Conservation (phyloP, 2,329 filamentous ascomycete species). For the Pestalotiopsis sp. region DNA sequence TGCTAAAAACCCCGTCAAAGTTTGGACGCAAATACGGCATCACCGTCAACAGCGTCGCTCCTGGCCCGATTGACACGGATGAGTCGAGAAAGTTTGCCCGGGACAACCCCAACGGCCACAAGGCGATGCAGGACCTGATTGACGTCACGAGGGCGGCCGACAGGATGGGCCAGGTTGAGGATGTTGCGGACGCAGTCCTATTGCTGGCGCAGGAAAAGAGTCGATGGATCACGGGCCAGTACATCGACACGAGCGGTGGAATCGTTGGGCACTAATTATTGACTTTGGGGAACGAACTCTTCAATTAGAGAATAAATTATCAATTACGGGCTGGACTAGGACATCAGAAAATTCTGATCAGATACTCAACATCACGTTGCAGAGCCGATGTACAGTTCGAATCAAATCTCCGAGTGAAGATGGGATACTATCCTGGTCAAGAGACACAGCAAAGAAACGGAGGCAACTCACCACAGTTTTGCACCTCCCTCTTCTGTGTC, state of each 20-base stretch:
- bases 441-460: neutral
- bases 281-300: neutral
- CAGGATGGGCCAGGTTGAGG: constrained; percentile 19
- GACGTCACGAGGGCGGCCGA: constrained; percentile 16
- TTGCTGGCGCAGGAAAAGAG: constrained; percentile 23
- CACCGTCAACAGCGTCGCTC: constrained; percentile 22
- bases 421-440: neutral
- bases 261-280: constrained; percentile 1
- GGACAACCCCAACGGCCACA: constrained; percentile 14
- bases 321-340: neutral
- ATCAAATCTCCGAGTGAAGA: neutral
- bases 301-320: neutral
- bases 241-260: constrained; percentile 16
- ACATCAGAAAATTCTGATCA: neutral
- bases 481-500: neutral
- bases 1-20: constrained; percentile 12
- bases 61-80: constrained; percentile 22
- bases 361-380: neutral
- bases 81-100: constrained; percentile 10
- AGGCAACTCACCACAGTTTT: neutral
- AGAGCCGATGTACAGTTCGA: neutral
- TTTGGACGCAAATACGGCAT: constrained; percentile 22
- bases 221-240: constrained; percentile 25
- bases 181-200: constrained; percentile 23
- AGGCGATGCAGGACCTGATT: constrained; percentile 8